Percentiles rank a stretch among this genome's conserved stretches.
Conservation (phyloP, 305 asterid genomes). For the Solanum aculeatissimum region DNA sequence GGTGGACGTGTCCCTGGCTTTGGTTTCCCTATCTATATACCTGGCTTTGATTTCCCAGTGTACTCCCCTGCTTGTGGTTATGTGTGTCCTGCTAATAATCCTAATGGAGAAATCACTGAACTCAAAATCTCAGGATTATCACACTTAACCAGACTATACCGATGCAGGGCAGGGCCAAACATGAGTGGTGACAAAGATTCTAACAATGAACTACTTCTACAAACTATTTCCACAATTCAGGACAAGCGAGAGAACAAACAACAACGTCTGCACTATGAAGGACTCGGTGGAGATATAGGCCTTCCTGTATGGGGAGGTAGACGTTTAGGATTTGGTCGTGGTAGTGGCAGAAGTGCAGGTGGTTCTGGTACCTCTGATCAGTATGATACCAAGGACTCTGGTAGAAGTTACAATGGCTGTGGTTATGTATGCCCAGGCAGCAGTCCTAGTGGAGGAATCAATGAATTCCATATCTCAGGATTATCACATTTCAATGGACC, state of each 20-base stretch:
- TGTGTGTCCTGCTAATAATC: not conserved
- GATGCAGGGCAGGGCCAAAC: not conserved
- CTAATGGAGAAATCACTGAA: not conserved
- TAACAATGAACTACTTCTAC: not conserved
- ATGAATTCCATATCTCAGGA: not conserved
- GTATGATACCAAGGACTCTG: not conserved
- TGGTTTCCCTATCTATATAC: not conserved
- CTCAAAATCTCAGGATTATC: not conserved
- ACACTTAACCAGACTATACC: not conserved
- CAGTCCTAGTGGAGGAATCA: not conserved
- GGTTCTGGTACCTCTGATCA: not conserved
- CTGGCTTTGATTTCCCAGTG: not conserved
- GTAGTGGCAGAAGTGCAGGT: not conserved
- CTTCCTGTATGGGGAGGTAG: not conserved
- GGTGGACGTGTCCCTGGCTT: not conserved
- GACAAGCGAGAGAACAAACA: not conserved
- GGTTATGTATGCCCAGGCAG: not conserved
- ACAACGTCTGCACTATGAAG: not conserved
- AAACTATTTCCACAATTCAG: not conserved
- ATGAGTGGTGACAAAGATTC: not conserved
- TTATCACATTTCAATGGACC: not conserved
- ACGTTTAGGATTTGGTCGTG: not conserved
- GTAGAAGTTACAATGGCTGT: not conserved
- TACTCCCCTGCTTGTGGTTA: not conserved
- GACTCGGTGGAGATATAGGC: not conserved